Conservation (phyloP, 768 basidiomycete species). For the Collybia nuda region DNA sequence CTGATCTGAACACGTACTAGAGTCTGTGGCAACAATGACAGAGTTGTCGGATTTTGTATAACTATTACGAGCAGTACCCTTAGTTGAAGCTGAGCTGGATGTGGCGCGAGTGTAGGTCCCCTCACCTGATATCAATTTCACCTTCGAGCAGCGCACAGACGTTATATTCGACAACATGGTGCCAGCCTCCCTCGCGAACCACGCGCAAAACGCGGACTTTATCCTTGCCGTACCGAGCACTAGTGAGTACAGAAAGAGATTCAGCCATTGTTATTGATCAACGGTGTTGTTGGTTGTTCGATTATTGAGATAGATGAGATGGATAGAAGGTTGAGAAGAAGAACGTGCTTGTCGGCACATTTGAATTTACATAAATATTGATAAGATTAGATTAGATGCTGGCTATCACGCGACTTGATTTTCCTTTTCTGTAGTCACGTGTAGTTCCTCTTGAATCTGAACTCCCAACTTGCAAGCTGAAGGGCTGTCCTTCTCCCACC, state of each 20-base stretch:
- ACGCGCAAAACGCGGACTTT: slow-evolving; percentile 85
- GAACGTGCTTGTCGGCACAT: too few relatives aligned
- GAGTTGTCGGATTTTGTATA: slow-evolving; percentile 90
- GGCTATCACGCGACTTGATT: too few relatives aligned
- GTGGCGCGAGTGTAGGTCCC: not conserved
- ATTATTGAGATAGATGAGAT: too few relatives aligned
- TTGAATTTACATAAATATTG: too few relatives aligned
- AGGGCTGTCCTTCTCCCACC: too few relatives aligned
- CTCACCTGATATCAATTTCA: slow-evolving; percentile 71
- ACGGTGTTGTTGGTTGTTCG: too few relatives aligned
- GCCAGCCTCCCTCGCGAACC: slow-evolving; percentile 66
- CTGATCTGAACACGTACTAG: slow-evolving; percentile 50
- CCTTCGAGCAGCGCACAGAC: slow-evolving; percentile 83
- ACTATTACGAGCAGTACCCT: slow-evolving; percentile 37
- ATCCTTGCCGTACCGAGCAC: slow-evolving; percentile 84
- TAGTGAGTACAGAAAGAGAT: not conserved
- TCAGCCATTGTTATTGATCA: not conserved
- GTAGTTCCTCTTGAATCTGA: too few relatives aligned
- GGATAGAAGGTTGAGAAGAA: too few relatives aligned
- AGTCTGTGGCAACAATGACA: slow-evolving; percentile 89
- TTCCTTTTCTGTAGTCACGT: too few relatives aligned
- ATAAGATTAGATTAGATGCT: too few relatives aligned
- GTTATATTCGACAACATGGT: slow-evolving; percentile 83
- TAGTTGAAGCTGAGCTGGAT: not conserved
- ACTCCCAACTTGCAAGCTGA: too few relatives aligned